Evolutionary conservation across 495 filamentous ascomycete species (phyloP).

Genomic region (Trichoderma erinaceum): DNA sequence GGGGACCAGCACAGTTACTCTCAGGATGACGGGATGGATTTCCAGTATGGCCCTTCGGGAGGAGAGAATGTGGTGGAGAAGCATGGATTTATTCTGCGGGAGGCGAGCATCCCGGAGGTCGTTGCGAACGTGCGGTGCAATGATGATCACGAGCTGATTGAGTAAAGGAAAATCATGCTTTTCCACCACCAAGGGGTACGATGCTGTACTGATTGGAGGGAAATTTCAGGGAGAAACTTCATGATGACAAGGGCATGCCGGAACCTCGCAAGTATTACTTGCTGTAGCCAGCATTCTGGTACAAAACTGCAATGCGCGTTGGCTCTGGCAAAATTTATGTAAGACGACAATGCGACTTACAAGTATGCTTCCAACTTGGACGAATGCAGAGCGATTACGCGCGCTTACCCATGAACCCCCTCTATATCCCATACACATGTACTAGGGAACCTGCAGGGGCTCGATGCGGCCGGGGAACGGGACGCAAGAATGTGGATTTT

Average conservation of each 20-base stretch:
- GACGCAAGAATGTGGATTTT: too few species aligned
- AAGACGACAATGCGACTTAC: too few species aligned
- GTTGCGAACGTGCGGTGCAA: conserved; percentile 9
- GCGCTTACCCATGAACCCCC: too few species aligned
- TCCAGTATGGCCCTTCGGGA: background rate
- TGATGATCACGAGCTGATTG: conserved; percentile 4
- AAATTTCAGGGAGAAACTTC: background rate
- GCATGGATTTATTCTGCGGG: conserved; percentile 12
- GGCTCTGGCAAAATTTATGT: too few species aligned
- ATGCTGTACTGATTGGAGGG: background rate
- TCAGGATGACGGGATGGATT: background rate
- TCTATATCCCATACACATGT: too few species aligned
- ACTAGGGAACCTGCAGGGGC: too few species aligned
- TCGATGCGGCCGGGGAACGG: too few species aligned
- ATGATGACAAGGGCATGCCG: background rate
- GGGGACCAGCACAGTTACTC: background rate
- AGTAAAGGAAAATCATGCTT: background rate
- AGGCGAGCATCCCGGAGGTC: conserved; percentile 8
- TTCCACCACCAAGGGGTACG: background rate
- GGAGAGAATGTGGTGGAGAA: conserved; percentile 15
- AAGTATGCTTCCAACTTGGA: too few species aligned
- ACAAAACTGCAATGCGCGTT: too few species aligned
- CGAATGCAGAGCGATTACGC: too few species aligned
- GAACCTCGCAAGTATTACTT: background rate
- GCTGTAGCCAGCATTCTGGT: too few species aligned